A percentile compares a stretch with the other conserved stretches of the same genome.
Evolutionary conservation across 2,329 filamentous ascomycete species (phyloP).

Genomic region (Helotiales sp.): DNA sequence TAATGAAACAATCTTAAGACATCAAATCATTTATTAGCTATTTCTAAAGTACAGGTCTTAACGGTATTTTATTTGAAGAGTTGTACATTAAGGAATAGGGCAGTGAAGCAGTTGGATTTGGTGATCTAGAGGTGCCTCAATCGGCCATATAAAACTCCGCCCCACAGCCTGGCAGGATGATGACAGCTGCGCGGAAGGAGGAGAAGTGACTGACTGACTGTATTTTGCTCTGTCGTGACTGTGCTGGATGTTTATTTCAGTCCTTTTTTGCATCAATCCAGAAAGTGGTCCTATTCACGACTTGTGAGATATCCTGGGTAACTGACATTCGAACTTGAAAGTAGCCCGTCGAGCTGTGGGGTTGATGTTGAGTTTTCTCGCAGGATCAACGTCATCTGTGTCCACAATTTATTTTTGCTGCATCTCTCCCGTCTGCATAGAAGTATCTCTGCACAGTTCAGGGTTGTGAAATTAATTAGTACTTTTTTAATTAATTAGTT

Average conservation of each 20-base stretch:
- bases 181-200: neutral
- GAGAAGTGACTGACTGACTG: neutral
- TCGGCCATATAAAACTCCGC: too few species aligned
- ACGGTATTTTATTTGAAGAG: too few species aligned
- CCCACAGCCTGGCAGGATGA: conserved; percentile 7
- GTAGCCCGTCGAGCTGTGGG: neutral
- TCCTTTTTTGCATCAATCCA: neutral
- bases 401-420: conserved; percentile 4
- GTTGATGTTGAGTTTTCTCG: neutral
- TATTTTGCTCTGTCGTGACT: neutral
- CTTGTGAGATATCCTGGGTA: neutral
- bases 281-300: neutral
- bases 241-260: neutral
- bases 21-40: too few species aligned
- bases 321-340: neutral
- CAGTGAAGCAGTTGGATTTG: too few species aligned
- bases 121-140: too few species aligned
- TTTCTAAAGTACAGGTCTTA: too few species aligned
- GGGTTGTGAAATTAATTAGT: too few species aligned
- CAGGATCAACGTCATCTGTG: neutral
- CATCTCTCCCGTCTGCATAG: neutral
- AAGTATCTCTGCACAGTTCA: neutral
- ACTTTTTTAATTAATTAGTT: too few species aligned
- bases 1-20: too few species aligned
- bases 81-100: too few species aligned